These are phyloP conservation scores for Ceriops tagal DNA, from an alignment of 345 rosid genomes.

Conservation along the genomic window DNA sequence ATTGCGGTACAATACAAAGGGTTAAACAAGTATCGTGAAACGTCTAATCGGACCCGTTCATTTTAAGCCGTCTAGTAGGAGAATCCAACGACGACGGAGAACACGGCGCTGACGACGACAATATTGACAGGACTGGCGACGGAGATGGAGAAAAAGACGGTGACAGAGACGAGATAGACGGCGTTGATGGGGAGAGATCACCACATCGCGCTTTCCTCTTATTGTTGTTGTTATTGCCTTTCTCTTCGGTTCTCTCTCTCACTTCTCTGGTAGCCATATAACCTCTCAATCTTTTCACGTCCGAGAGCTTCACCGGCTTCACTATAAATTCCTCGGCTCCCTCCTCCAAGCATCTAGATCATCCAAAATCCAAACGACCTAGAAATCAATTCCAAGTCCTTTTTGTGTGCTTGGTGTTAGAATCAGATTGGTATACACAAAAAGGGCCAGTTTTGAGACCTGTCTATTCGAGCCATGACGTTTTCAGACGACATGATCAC, in stretches of 20 bases:
- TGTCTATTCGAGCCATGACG: slow-evolving; percentile 66
- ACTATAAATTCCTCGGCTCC: slow-evolving; percentile 90
- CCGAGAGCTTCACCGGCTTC: slow-evolving; percentile 90
- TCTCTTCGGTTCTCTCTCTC: slow-evolving; percentile 11
- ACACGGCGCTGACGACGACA: slow-evolving; percentile 37
- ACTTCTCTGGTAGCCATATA: slow-evolving; percentile 41
- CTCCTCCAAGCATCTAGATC: slow-evolving; percentile 79
- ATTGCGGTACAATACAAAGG: slow-evolving; percentile 15
- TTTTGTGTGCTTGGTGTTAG: neutral
- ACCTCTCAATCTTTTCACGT: slow-evolving; percentile 67
- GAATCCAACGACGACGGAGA: slow-evolving; percentile 55
- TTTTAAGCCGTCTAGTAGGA: slow-evolving; percentile 45
- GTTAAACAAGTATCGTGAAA: neutral
- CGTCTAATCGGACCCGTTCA: slow-evolving; percentile 28
- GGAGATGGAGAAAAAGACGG: slow-evolving; percentile 15
- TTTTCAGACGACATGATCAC: slow-evolving; percentile 98
- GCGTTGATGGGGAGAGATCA: slow-evolving; percentile 11
- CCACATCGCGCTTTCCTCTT: slow-evolving; percentile 56
- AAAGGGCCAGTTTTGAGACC: slow-evolving; percentile 30
- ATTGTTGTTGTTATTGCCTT: slow-evolving; percentile 20
- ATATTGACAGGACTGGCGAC: slow-evolving; percentile 17
- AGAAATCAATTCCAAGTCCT: neutral
- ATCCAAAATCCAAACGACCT: neutral
- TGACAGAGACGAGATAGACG: slow-evolving; percentile 19
- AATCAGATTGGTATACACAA: neutral